A percentile compares a stretch with the other conserved stretches of the same genome.
phyloP scores from a whole-genome alignment of 495 filamentous ascomycete genomes.

The Glutinoglossum americanum region DNA sequence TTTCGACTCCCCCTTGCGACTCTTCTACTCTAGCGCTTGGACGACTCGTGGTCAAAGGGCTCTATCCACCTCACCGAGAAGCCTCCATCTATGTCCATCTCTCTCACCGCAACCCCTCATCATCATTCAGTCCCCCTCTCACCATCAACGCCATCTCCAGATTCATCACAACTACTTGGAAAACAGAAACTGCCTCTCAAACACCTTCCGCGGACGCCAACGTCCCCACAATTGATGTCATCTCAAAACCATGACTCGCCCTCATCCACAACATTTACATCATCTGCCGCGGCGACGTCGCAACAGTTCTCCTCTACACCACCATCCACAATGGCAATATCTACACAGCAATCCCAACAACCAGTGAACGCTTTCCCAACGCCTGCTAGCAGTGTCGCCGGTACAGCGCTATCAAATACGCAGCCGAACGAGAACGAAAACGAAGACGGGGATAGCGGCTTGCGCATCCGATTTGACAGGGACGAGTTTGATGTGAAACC shows the following conservation, averaged over 20 bases:
- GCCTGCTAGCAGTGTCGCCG: conserved; percentile 20
- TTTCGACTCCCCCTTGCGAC: not conserved
- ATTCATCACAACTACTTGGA: not conserved
- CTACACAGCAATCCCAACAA: conserved; percentile 11
- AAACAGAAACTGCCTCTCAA: not conserved
- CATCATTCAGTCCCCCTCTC: not conserved
- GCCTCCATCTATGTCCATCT: not conserved
- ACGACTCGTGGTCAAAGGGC: not conserved
- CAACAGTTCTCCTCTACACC: conserved; percentile 11
- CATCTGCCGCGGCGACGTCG: conserved; percentile 14
- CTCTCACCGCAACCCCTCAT: not conserved
- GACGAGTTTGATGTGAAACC: conserved; percentile 5
- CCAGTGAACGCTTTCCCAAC: conserved; percentile 20
- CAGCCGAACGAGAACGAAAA: conserved; percentile 10
- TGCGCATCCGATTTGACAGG: conserved; percentile 12
- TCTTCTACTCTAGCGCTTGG: not conserved
- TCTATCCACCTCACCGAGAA: not conserved
- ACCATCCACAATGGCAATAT: conserved; percentile 13
- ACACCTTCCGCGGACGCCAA: not conserved
- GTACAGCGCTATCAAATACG: conserved; percentile 8
- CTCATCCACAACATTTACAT: conserved; percentile 12
- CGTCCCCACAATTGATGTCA: conserved; percentile 13
- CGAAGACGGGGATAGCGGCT: conserved; percentile 20
- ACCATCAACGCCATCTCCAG: not conserved
- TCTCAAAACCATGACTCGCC: conserved; percentile 13